Conservation (phyloP, 176 grass and related monocot species). For the Puya raimondii region DNA sequence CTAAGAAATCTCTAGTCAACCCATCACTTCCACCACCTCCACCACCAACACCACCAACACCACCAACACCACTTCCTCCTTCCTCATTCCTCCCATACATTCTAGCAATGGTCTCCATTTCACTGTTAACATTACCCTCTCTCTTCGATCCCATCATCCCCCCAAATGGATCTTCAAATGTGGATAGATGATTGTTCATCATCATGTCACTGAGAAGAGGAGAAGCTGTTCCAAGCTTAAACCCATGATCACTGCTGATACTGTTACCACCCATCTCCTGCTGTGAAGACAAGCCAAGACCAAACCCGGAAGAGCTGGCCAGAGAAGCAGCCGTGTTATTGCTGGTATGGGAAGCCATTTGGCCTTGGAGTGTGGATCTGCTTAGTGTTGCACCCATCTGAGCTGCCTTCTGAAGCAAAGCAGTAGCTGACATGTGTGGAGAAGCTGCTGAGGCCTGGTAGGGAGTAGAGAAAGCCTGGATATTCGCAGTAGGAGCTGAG, state of each 20-base stretch:
- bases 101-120: neutral
- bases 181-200: neutral
- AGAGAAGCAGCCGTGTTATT: conserved; percentile 4
- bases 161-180: conserved; percentile 8
- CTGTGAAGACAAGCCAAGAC: conserved; percentile 18
- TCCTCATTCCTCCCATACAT: conserved; percentile 9
- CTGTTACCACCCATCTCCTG: conserved; percentile 12
- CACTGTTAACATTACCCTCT: neutral
- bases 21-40: conserved; percentile 33
- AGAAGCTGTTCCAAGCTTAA: conserved; percentile 10
- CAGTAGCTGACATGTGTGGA: conserved; percentile 93
- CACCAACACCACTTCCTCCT: conserved; percentile 17
- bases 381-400: conserved; percentile 91
- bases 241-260: conserved; percentile 3
- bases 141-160: conserved; percentile 7
- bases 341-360: conserved; percentile 57
- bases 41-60: conserved; percentile 6
- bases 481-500: neutral
- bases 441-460: conserved; percentile 14
- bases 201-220: conserved; percentile 18
- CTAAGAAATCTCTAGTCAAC: conserved; percentile 84
- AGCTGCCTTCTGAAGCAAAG: conserved; percentile 89
- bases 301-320: conserved; percentile 17
- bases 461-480: neutral
- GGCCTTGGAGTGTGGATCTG: conserved; percentile 46